Evolutionary conservation across 2,329 filamentous ascomycete genomes (phyloP), one percentile per base, ranked within the genome.

Genomic region (Penicillium digitatum): DNA sequence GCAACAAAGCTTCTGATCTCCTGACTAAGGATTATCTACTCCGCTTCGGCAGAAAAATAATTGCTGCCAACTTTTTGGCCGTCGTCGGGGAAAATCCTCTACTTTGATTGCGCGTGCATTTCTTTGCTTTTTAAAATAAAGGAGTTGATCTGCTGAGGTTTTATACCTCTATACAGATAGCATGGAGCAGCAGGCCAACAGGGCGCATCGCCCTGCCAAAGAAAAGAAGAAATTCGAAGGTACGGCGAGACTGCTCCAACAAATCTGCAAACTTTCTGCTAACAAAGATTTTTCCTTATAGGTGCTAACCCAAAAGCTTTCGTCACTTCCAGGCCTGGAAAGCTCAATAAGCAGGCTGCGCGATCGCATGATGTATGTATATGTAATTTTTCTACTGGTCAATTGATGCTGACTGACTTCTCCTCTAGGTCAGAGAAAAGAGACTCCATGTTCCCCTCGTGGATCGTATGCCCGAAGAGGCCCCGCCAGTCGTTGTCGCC

Each of bases 371-470:
- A 82, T 76, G 79, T 82, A 72, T 59, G 74, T 58, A 58, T 31
- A 43, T 52, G 31, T 34, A 12, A 42, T 12, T 22, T 18, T 47
- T 43, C 29, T 37, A 35, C 54, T 22, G 7, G 5, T n/a, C 48
- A 37, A n/a, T 53, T 24, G 5, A 46, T 48, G 49, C 63, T 69
- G 50, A 69, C 49, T 34, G 12, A 37, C 32, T 43, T 24, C 34
- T 35, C n/a, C 48, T 57, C 12, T 69, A 92, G 88, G 86, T 96
- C 74, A 94, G 90, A 81, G 95, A 99, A 76, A 96, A 95, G 76
- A 85, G 93, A 56, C 82, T 97, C 37, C 95, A 99, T 81, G 94
- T 99, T 18, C 94, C 94, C 42, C 88, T 96, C 72, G 89, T 97
- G 77, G 94, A 99, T 79, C 87, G 95, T 64, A 81, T 97, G 27